Base-by-base conservation (phyloP, 352 stramenopile genomes). In the Pseudoperonospora humuli region DNA sequence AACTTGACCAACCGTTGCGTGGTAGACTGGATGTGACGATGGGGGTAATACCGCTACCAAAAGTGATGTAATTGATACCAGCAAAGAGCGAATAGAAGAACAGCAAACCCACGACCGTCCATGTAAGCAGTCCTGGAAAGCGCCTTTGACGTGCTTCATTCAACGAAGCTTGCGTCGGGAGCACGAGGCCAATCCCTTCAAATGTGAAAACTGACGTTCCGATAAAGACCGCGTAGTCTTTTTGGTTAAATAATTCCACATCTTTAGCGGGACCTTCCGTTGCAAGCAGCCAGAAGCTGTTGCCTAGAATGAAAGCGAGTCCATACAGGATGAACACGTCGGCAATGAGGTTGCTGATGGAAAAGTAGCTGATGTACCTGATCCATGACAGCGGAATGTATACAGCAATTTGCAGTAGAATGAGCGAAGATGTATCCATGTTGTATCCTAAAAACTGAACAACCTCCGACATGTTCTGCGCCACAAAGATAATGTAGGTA, bases 301-400 rank as follows among this genome's bases (percentile, higher is more conserved):
- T 87, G 55, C 73, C 77, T 5, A 90, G 36, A 33, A 92, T 84
- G 36, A 66, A 87, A 1, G 59, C 71, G 17, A 92, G 46, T 7
- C 80, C 80, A 45, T 88, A 90, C 5, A 92, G 47, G 43, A 92
- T 92, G 50, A 90, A 86, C 21, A 90, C 71, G 50, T 90, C 75
- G 0, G 78, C 78, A 24, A 90, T 75, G 34, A 90, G 61, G 56
- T 90, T 90, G 44, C 73, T 90, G 52, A 90, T 78, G 23, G 73
- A 81, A 41, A 90, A 90, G 64, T 86, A 90, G 64, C 75, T 86
- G 51, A 88, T 87, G 62, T 88, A 86, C 10, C 78, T 73, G 44
- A 90, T 86, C 78, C 78, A 90, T 20, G 75, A 86, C 18, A 90
- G 59, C 29, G 78, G 78, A 24, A 88, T 83, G 54, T 90, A 79